Conservation (phyloP, 371 early-diverging fungal species). For the Syncephalastrum racemosum region DNA sequence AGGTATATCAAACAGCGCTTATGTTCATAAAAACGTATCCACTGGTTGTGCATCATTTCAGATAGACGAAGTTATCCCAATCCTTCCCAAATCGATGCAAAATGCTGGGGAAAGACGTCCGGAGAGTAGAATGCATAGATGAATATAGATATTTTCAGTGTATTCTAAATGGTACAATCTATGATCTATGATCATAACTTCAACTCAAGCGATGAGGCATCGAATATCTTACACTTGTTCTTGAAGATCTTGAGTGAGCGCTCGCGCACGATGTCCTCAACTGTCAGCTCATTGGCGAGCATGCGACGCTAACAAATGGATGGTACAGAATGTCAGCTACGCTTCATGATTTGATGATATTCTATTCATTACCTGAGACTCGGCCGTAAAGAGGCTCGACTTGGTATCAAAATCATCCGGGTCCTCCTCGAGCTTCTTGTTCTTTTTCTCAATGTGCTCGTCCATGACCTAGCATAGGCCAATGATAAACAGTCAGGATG, state of each 20-base stretch:
- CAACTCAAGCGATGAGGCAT: constrained; percentile 51
- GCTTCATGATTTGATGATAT: too few relatives aligned
- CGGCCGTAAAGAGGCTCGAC: constrained; percentile 58
- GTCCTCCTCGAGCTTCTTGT: constrained; percentile 57
- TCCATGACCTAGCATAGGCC: constrained; percentile 51
- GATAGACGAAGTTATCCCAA: too few relatives aligned
- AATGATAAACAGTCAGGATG: background rate
- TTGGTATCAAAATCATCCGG: constrained; percentile 62
- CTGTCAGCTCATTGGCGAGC: constrained; percentile 65
- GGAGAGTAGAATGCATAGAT: too few relatives aligned
- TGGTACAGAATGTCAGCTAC: background rate
- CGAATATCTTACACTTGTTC: constrained; percentile 65
- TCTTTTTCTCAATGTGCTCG: constrained; percentile 54
- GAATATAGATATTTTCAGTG: too few relatives aligned
- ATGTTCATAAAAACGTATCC: too few relatives aligned
- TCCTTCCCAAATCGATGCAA: too few relatives aligned
- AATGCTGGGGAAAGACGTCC: too few relatives aligned
- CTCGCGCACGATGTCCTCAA: constrained; percentile 74
- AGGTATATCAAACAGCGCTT: too few relatives aligned
- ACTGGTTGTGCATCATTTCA: too few relatives aligned
- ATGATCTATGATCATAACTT: constrained; percentile 15
- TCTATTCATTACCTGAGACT: constrained; percentile 53
- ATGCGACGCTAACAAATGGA: constrained; percentile 61
- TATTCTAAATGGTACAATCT: background rate
- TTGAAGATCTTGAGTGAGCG: constrained; percentile 72